Evolutionary conservation across 306 rosid genomes (phyloP), one percentile per base, ranked within the genome.

Genomic region (Elaeagnus macrophylla): DNA sequence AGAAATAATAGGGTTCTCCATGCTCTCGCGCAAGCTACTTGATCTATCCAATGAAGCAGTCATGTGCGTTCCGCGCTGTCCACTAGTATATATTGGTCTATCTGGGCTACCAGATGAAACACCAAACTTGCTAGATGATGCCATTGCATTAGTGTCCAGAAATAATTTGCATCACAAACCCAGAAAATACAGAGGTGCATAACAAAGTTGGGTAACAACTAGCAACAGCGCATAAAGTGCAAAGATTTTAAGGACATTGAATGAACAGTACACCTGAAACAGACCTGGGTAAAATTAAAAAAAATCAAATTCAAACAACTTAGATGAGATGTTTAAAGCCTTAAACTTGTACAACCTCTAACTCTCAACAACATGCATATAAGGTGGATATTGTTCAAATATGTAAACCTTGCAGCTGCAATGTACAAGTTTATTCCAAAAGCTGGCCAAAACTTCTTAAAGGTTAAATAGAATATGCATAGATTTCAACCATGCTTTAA

Each of bases 61-160:
- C 69, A 91, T 67, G 83, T 82, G 89, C 83, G 96, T 74, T 73
- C 99, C 99, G 65, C 95, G 99, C 84, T 84, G 95, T 79, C 89
- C 93, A 73, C 78, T 63, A 68, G 82, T 57, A 71, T 84, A 88
- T 71, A 77, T 60, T 54, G 89, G 89, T 75, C 95, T 82, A 58
- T 91, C 96, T 7, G 95, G 93, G 80, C 95, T 91, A 80, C 75
- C 62, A 68, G 96, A 83, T 53, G 97, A 77, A 72, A 83, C 68
- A 68, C 80, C 96, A 75, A 84, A 84, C 83, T 91, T 91, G 81
- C 87, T 75, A 72, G 97, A 75, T 57, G 89, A 80, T 61, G 95
- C 83, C 99, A 91, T 87, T 75, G 81, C 75, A 72, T 79, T 77
- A 83, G 70, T 83, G 67, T 61, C 78, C 73, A 57, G 67, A 73